Evolutionary conservation across 345 rosid genomes (phyloP).

Genomic region (Balakata baccata): DNA sequence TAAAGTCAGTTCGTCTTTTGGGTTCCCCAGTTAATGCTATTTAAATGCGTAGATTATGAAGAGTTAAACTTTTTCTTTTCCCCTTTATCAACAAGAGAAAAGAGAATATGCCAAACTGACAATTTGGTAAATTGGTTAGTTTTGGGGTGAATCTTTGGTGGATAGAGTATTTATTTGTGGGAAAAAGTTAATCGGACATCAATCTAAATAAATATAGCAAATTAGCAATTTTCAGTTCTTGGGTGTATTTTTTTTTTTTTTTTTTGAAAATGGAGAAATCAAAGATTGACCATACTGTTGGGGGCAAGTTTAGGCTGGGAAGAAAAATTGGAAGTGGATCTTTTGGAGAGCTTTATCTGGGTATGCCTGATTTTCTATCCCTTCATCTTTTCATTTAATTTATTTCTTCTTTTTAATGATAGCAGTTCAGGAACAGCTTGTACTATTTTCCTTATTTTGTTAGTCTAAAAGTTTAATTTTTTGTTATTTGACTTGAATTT

Average conservation of each 20-base stretch:
- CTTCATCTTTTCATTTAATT: background rate
- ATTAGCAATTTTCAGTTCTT: background rate
- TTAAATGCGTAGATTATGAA: slow-evolving; percentile 5
- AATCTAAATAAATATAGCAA: background rate
- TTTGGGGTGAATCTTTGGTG: slow-evolving; percentile 8
- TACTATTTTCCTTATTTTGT: background rate
- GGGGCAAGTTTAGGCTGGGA: slow-evolving; percentile 90
- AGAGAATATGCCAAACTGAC: background rate
- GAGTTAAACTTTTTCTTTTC: background rate
- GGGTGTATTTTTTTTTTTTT: background rate
- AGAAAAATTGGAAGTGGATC: slow-evolving; percentile 98
- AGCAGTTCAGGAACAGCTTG: background rate
- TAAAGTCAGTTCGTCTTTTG: background rate
- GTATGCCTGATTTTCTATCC: slow-evolving; percentile 34
- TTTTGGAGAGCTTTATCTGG: slow-evolving; percentile 83
- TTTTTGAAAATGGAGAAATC: slow-evolving; percentile 24
- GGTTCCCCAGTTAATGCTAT: slow-evolving; percentile 1
- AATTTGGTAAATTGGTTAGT: slow-evolving; percentile 31
- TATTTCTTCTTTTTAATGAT: background rate
- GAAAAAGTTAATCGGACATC: slow-evolving; percentile 1
- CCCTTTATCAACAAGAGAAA: background rate
- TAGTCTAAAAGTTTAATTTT: slow-evolving; percentile 8
- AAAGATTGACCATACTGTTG: slow-evolving; percentile 61
- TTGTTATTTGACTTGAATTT: slow-evolving; percentile 15
- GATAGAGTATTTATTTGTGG: background rate